Evolutionary conservation across 106 monocot genomes (phyloP).

Genomic region (Vanilla planifolia): DNA sequence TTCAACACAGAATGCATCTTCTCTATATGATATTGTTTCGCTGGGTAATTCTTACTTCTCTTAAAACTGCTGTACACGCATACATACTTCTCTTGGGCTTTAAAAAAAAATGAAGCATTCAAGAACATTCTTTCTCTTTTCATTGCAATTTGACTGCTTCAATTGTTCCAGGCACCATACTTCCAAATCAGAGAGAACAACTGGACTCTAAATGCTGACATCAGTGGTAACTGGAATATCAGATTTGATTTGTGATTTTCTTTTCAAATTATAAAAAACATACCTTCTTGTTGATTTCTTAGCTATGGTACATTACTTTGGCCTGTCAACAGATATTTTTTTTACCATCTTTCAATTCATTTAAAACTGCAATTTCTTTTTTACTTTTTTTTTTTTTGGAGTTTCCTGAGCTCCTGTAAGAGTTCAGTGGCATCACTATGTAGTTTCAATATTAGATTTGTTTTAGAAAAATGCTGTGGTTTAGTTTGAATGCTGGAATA

Average conservation of each 20-base stretch:
- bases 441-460: too few relatives aligned
- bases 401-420: too few relatives aligned
- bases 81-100: too few relatives aligned
- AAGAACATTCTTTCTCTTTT: not conserved
- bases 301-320: not conserved
- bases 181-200: conserved; percentile 79
- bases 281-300: not conserved
- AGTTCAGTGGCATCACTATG: too few relatives aligned
- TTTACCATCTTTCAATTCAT: not conserved
- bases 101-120: too few relatives aligned
- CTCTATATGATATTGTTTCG: too few relatives aligned
- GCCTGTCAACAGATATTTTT: not conserved
- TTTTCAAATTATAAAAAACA: not conserved
- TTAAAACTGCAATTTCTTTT: not conserved
- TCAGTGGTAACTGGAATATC: conserved; percentile 77
- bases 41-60: too few relatives aligned
- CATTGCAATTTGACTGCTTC: not conserved
- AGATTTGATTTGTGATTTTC: conserved; percentile 57
- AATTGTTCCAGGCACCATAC: conserved; percentile 61
- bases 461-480: too few relatives aligned
- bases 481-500: too few relatives aligned
- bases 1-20: too few relatives aligned
- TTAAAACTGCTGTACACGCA: too few relatives aligned
- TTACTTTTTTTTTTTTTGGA: too few relatives aligned
- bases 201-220: conserved; percentile 68